These are phyloP conservation scores for Botrytis sinoallii DNA, from an alignment of 2,329 filamentous ascomycete genomes.

Conservation along the genomic window DNA sequence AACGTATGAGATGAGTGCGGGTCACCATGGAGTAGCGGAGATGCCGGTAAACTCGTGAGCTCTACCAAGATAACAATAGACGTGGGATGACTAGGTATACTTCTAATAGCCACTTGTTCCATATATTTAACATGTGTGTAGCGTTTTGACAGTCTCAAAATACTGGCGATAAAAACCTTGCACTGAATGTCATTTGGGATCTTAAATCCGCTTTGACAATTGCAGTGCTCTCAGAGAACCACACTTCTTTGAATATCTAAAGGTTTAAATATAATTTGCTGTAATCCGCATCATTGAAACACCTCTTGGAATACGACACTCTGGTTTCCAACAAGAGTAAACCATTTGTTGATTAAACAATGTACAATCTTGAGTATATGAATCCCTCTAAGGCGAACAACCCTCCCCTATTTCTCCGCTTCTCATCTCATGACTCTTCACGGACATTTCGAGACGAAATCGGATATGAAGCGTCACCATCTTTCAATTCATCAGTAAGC, in stretches of 20 bases:
- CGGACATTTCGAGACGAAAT: neutral
- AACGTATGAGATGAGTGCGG: slow-evolving; percentile 9
- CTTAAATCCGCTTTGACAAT: neutral
- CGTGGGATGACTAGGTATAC: neutral
- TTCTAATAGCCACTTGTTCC: neutral
- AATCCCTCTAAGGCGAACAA: neutral
- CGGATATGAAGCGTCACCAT: neutral
- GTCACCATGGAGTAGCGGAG: neutral
- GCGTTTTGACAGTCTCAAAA: neutral
- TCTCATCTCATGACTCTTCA: neutral
- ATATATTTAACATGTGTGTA: neutral
- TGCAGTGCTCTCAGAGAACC: neutral
- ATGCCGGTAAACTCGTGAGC: neutral
- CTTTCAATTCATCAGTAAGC: neutral
- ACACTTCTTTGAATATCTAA: neutral
- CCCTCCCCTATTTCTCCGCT: too few species aligned
- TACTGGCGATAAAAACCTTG: neutral
- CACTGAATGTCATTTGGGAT: neutral
- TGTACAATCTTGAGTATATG: neutral
- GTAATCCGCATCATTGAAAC: neutral
- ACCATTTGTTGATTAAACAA: neutral
- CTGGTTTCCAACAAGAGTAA: neutral
- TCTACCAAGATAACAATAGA: neutral
- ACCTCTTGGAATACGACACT: neutral
- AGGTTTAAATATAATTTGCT: neutral